Evolutionary conservation across 2,329 filamentous ascomycete species (phyloP), one percentile per base, ranked within the genome.

Genomic region (Dactylonectria macrodidyma): DNA sequence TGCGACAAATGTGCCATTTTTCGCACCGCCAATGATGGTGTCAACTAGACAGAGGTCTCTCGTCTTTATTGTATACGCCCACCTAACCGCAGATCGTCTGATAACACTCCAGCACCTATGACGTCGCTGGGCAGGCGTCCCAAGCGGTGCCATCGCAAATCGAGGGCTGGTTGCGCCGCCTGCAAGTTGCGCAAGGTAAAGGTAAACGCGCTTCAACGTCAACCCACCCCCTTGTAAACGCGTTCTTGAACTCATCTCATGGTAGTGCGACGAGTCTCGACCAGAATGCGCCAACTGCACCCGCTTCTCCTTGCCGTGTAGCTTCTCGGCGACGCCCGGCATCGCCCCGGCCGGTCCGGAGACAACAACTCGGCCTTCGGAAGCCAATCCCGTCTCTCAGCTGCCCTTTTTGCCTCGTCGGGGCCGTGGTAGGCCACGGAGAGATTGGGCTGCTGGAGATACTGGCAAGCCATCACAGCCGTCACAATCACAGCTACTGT

Each of bases 181-280:
- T 62, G 60, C 41, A 62, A 56, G 41, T 48, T 19, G n/a, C 60
- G 60, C 9, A 62, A 33, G 30, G 41, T 62, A 41, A 62, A 62
- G 60, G 60, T 62, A 41, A 41, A 41, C 10, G 14, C 36, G 36
- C 3, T 11, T 11, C 36, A 7, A 30, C 26, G 7, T 16, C 36
- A 41, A 16, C 36, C 36, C 36, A 41, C 3, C 36, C 36, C 36
- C 36, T 9, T 10, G 10, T 11, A 14, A 34, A 3, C 14, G 22
- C 2, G 22, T 10, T 56, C 30, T 8, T 26, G 6, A 11, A 30
- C 51, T 62, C 8, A 56, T 41, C 8, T 19, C n/a, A 4, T 38
- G 11, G 11, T 19, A 62, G 60, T 62, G 60, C 22, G 60, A 62
- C 44, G 60, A 62, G 51, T n/a, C 16, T n/a, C 60, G 52, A 6